Base-by-base conservation (phyloP, 2,329 filamentous ascomycete species). In the Aspergillus thermomutatus region DNA sequence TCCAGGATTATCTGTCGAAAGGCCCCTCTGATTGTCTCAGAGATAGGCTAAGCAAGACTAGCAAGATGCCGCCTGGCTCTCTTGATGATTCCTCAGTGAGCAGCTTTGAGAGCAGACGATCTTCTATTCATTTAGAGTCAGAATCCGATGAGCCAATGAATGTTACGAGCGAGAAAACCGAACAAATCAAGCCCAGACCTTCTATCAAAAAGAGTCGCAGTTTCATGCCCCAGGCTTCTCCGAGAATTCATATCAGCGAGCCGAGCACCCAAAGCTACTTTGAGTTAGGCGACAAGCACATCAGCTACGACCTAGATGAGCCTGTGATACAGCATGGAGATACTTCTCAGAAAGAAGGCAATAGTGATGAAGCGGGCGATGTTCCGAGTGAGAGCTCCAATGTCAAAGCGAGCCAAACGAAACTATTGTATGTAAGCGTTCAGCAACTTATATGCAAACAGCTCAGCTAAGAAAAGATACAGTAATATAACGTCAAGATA, bases 1-100 rank as follows among this genome's bases (percentile, higher is more conserved):
- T 72, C 3, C 57, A 66, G 23, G 79, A 85, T 1, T 87, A 86
- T 49, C 64, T 87, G 1, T 68, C 72, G 3, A 82, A 81, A 25
- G 85, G 85, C 0, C 83, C 84, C 0, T 80, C 84, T 7, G 71
- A 69, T 19, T 87, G 83, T 59, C 65, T 87, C 4, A 75, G 77
- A 11, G 81, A 84, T 54, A 74, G 85, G 11, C 60, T 87, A 17
- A 79, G 68, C 41, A 57, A 50, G 10, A 63, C 61, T 9, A 59
- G 50, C 23, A 59, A 62, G 40, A 58, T 66, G 4, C 68, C 64
- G 10, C 60, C 64, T 19, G 59, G 60, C 10, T 62, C 64, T 4
- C 50, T 64, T 14, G 69, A 71, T 28, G 67, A 69, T 50, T 70
- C 69, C 0, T 70, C 68, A 1, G 48, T 70, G 19, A 72, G 68